A percentile compares a stretch with the other conserved stretches of the same genome.
phyloP scores from a whole-genome alignment of 768 basidiomycete species.

The Pholiota molesta region DNA sequence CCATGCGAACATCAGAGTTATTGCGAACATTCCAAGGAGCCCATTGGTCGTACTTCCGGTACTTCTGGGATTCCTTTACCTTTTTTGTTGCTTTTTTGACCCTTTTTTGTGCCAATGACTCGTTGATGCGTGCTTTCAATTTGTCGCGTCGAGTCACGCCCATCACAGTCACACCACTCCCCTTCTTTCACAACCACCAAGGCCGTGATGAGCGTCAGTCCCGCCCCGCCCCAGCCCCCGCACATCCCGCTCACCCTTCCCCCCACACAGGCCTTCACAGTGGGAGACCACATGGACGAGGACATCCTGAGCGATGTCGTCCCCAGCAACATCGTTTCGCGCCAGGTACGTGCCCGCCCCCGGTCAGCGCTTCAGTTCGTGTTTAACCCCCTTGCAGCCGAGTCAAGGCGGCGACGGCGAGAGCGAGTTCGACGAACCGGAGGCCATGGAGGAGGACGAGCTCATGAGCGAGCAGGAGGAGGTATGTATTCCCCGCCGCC shows the following conservation, averaged over 20 bases:
- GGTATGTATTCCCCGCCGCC: slow-evolving; percentile 28
- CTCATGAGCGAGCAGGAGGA: slow-evolving; percentile 57
- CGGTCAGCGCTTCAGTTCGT: background rate
- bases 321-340: slow-evolving; percentile 88
- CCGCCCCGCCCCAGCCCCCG: background rate
- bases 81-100: too few relatives aligned
- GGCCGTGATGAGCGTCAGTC: slow-evolving; percentile 27
- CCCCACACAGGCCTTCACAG: slow-evolving; percentile 37
- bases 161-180: slow-evolving; percentile 13
- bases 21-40: too few relatives aligned
- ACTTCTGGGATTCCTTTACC: too few relatives aligned
- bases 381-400: slow-evolving; percentile 30
- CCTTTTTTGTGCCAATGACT: too few relatives aligned
- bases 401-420: slow-evolving; percentile 78
- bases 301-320: slow-evolving; percentile 91
- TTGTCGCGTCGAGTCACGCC: slow-evolving; percentile 21
- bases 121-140: slow-evolving; percentile 7
- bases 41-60: too few relatives aligned
- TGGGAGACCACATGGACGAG: slow-evolving; percentile 53
- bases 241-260: background rate
- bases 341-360: slow-evolving; percentile 59
- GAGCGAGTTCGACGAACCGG: slow-evolving; percentile 64
- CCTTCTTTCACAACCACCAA: slow-evolving; percentile 16
- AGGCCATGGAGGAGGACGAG: slow-evolving; percentile 58
- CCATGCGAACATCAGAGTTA: too few relatives aligned